Conservation (phyloP, 805 yeast genomes). For the Schizosaccharomyces lindneri region DNA sequence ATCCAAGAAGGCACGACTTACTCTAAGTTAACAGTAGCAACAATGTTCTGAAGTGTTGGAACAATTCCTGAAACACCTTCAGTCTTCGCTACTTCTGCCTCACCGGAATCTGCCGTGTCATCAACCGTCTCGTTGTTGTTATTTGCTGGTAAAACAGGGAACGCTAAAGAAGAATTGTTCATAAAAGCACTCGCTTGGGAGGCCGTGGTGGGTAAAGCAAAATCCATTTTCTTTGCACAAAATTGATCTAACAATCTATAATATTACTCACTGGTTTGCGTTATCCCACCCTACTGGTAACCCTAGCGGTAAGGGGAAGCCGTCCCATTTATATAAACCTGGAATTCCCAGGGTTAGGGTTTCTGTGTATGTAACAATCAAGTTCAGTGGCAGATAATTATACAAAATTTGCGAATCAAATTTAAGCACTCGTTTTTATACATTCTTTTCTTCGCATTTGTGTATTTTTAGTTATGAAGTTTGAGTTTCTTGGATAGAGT, state of each 20-base stretch:
- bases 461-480: no score
- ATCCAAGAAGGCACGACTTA: neutral
- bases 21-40: slow-evolving; percentile 89
- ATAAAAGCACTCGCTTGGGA: slow-evolving; percentile 53
- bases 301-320: neutral
- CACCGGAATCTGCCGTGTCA: slow-evolving; percentile 6
- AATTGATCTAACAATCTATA: neutral
- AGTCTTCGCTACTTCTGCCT: slow-evolving; percentile 7
- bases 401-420: neutral
- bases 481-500: no score
- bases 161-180: slow-evolving; percentile 37
- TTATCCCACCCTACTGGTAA: neutral
- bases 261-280: neutral
- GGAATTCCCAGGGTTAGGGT: neutral
- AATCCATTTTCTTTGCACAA: slow-evolving; percentile 6
- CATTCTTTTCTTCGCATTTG: no score
- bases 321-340: neutral
- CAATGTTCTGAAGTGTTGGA: slow-evolving; percentile 76
- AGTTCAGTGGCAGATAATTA: neutral
- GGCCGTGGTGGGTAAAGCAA: slow-evolving; percentile 53
- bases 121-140: slow-evolving; percentile 9
- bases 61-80: slow-evolving; percentile 63
- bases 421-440: no score
- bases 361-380: neutral
- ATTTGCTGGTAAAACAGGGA: slow-evolving; percentile 26